Base-by-base conservation (phyloP, 208 protist genomes). In the Phytomonas serpens region DNA sequence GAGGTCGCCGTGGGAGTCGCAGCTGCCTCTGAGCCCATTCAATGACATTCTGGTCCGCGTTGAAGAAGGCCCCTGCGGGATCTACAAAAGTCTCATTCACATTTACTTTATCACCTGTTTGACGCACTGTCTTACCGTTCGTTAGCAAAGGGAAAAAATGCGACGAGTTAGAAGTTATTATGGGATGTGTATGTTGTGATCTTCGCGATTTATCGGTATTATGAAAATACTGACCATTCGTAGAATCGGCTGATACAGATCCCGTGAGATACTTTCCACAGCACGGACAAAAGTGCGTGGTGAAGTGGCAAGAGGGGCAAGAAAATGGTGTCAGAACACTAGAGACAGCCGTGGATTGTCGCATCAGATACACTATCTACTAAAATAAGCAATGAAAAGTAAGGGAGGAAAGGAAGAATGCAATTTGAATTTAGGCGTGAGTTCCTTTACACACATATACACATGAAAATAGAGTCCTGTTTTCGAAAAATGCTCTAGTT, bases 261-360 rank as follows among this genome's bases (percentile, higher is more conserved):
- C 32, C 30, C 32, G 61, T n/a, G 32, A 64, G 61, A 10, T 64
- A 23, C 61, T 14, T 64, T 34, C 61, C 61, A 64, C 81, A 86
- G 71, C 73, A 81, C 4, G 81, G 76, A 36, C 81, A 86, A 62
- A 68, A 83, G 3, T 38, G 64, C 1, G 76, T 14, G 3, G 62
- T 66, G 68, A 31, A 64, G 36, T 69, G 67, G 42, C 81, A 86
- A 0, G 31, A 31, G 11, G 67, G 61, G 42, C 68, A 76, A 31
- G 64, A 69, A 69, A 63, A 27, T 7, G 16, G 30, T 23, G 31
- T 14, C 61, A 73, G 37, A 13, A 2, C 40, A 11, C 40, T 47
- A 47, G 40, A 47, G 40, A 19, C 40, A 47, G 14, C 2, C 9
- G 40, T 11, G 14, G 16, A 47, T 47, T 47, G 40, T 19, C 40